Evolutionary conservation across 2,329 filamentous ascomycete species (phyloP).

Genomic region (Aspergillus bombycis): DNA sequence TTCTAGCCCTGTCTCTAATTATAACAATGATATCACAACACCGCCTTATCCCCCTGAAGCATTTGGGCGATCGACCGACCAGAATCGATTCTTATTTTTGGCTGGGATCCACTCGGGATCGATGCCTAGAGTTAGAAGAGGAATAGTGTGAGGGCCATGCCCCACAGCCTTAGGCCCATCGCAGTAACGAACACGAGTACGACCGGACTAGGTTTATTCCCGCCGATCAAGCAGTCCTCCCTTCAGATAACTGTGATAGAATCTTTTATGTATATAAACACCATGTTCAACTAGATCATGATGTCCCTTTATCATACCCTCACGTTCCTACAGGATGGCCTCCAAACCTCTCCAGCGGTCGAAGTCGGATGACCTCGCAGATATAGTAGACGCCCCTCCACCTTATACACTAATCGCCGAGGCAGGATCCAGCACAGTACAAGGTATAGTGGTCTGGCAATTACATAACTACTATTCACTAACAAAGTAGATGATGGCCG

Average conservation of each 20-base stretch:
- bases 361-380: not conserved
- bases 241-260: not conserved
- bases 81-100: not conserved
- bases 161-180: not conserved
- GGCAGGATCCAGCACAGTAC: not conserved
- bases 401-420: not conserved
- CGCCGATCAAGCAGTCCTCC: not conserved
- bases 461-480: not conserved
- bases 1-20: not conserved
- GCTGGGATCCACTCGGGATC: not conserved
- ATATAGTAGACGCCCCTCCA: not conserved
- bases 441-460: not conserved
- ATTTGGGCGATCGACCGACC: not conserved
- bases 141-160: not conserved
- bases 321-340: not conserved
- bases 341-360: not conserved
- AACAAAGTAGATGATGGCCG: constrained; percentile 23
- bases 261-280: not conserved
- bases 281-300: not conserved
- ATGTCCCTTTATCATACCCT: not conserved
- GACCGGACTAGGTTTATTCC: not conserved
- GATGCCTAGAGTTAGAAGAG: not conserved
- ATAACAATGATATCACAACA: not conserved
- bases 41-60: not conserved
- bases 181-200: not conserved